Percentiles rank a stretch among this genome's conserved stretches.
These are phyloP conservation scores for Tolypocladium sp. DNA, from an alignment of 2,329 filamentous ascomycete genomes.

Conservation along the genomic window DNA sequence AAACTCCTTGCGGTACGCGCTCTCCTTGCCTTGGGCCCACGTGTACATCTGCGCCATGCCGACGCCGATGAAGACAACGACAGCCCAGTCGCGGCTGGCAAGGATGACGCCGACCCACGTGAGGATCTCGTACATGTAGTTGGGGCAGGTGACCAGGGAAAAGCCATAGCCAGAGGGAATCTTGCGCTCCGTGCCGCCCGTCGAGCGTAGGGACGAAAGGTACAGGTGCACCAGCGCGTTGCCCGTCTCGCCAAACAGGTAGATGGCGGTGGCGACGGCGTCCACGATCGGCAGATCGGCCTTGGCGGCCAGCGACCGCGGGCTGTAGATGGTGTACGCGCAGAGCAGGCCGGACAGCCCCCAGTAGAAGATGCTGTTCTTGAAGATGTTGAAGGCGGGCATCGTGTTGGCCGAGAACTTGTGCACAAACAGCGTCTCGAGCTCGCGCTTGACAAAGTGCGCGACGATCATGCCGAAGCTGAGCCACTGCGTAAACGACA, in stretches of 20 bases:
- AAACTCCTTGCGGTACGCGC: constrained; percentile 81
- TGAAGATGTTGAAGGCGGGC: constrained; percentile 84
- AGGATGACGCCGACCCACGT: constrained; percentile 80
- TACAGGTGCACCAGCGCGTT: constrained; percentile 77
- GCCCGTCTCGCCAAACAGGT: constrained; percentile 65
- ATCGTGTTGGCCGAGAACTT: constrained; percentile 93
- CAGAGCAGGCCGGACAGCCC: constrained; percentile 68
- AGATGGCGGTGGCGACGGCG: constrained; percentile 62
- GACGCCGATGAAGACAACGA: constrained; percentile 65
- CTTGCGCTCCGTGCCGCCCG: constrained; percentile 75
- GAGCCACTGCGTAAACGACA: constrained; percentile 63
- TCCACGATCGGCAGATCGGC: constrained; percentile 41
- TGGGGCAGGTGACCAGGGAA: constrained; percentile 82
- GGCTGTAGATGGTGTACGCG: constrained; percentile 78
- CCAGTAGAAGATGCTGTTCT: constrained; percentile 96
- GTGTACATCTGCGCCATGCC: constrained; percentile 71
- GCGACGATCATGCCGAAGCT: constrained; percentile 63
- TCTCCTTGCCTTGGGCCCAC: constrained; percentile 92
- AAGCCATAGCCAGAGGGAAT: constrained; percentile 85
- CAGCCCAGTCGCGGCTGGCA: constrained; percentile 69
- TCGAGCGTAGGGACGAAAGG: constrained; percentile 65
- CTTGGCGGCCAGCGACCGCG: constrained; percentile 57
- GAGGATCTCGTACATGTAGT: constrained; percentile 89
- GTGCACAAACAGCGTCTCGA: constrained; percentile 90
- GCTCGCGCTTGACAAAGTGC: constrained; percentile 92